Evolutionary conservation across 1,284 basidiomycete genomes (phyloP).

Genomic region (Moesziomyces sp.): DNA sequence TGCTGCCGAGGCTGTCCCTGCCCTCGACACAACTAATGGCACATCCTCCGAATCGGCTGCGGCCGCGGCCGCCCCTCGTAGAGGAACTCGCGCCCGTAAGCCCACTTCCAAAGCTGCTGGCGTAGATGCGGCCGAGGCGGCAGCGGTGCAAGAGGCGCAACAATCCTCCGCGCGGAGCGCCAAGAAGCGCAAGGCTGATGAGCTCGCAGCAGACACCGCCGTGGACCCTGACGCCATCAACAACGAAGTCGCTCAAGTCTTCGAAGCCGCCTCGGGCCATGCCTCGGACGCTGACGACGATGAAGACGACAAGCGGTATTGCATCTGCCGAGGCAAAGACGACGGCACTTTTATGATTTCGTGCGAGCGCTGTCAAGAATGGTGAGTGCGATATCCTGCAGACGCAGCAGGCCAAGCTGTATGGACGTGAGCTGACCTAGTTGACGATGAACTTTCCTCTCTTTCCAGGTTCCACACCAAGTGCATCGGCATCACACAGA

Average conservation of each 20-base stretch:
- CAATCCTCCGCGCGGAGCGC: constrained; percentile 7
- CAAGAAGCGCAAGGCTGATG: constrained; percentile 33
- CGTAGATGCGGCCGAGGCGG: constrained; percentile 11
- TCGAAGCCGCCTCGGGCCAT: constrained; percentile 19
- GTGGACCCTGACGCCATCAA: constrained; percentile 14
- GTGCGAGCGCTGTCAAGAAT: constrained; percentile 61
- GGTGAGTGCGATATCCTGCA: constrained; percentile 54
- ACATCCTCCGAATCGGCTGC: neutral
- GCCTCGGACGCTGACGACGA: constrained; percentile 17
- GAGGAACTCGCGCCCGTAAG: constrained; percentile 30
- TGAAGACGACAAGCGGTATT: constrained; percentile 53
- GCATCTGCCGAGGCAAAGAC: constrained; percentile 60
- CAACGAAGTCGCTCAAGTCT: constrained; percentile 19
- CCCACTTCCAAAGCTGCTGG: constrained; percentile 34
- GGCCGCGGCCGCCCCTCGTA: constrained; percentile 12
- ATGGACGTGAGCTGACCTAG: constrained; percentile 15
- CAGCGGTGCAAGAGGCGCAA: constrained; percentile 1
- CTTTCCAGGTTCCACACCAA: constrained; percentile 59
- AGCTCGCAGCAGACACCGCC: constrained; percentile 7
- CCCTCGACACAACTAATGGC: neutral
- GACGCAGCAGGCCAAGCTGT: too few species aligned
- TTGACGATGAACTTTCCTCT: neutral
- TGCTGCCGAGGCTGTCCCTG: constrained; percentile 6
- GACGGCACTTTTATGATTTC: constrained; percentile 65
- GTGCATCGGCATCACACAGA: constrained; percentile 60